Base-by-base conservation (phyloP, 805 yeast species). In the Nematodospora valgi region DNA sequence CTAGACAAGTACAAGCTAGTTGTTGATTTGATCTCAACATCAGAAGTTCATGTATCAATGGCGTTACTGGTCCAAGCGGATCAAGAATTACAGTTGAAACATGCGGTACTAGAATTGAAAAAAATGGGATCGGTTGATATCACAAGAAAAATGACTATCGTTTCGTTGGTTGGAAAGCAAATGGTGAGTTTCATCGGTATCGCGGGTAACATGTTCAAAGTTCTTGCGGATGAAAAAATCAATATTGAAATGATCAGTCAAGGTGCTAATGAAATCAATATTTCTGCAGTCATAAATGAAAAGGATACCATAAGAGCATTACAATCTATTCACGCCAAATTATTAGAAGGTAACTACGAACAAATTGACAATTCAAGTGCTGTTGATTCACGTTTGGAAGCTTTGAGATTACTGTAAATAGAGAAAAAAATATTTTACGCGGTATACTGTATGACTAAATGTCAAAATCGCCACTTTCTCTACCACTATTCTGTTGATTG, bases 41-140 rank as follows among this genome's bases (percentile, higher is more conserved):
- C 97, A 1, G 98, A 93, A 60, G 98, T 93, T 9, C 97, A 93
- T 55, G 96, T 93, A 18, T 91, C 98, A 12, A 91, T 93, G 98
- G 98, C 98, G 4, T 70, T 93, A 46, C 94, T 87, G 46, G 78
- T 82, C 41, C 80, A 80, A 28, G 71, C 70, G 20, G 74, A 79
- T 25, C 89, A 82, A 40, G 81, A 80, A 15, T 62, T 64, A 34
- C 70, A 76, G 11, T 68, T 89, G 47, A 75, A 80, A 38, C 72
- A 71, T 34, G 96, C 97, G 1, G 74, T 88, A 31, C 77, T 72
- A 29, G 95, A 89, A 51, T 72, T 93, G 49, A 74, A 80, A 37
- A 75, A 74, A 47, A 79, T 85, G 64, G 98, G 98, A 30, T 70
- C 83, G 1, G 95, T 91, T 29, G 98, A 93, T 49, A 80, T 89